phyloP scores from a whole-genome alignment of 129 eudicot genomes.

The Pittosporum tobira region DNA sequence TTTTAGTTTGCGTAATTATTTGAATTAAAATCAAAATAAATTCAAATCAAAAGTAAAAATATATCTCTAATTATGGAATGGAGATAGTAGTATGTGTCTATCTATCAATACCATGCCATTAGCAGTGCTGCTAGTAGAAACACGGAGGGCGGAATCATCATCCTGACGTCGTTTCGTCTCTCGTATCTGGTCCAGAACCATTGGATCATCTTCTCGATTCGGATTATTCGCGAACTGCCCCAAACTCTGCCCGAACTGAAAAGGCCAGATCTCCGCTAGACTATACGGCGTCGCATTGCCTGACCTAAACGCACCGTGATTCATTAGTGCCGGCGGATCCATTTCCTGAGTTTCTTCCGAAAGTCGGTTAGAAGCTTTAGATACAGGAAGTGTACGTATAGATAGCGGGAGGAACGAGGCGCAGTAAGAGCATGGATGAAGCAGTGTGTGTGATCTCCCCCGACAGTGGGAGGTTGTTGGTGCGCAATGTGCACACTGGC shows the following conservation, averaged over 20 bases:
- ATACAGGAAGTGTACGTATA: constrained; percentile 5
- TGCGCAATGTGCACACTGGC: too few relatives aligned
- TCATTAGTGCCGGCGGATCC: constrained; percentile 76
- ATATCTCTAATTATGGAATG: too few relatives aligned
- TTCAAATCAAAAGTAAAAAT: too few relatives aligned
- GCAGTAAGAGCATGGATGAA: constrained; percentile 7
- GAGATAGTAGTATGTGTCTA: too few relatives aligned
- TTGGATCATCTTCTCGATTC: constrained; percentile 46
- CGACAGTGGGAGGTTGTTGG: constrained; percentile 19
- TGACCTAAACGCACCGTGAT: constrained; percentile 32
- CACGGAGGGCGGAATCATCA: constrained; percentile 44
- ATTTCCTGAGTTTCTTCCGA: constrained; percentile 3
- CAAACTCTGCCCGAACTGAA: constrained; percentile 21
- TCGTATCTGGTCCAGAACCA: constrained; percentile 36
- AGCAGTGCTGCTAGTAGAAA: constrained; percentile 56
- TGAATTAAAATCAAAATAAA: too few relatives aligned
- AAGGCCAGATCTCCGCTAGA: constrained; percentile 87
- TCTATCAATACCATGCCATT: constrained; percentile 57
- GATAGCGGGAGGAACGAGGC: constrained; percentile 5
- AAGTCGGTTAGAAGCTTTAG: not conserved
- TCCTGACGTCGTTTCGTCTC: constrained; percentile 45
- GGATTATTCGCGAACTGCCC: constrained; percentile 27
- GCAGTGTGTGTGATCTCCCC: constrained; percentile 31
- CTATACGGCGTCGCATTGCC: constrained; percentile 36
- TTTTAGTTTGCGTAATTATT: too few relatives aligned